A percentile compares a stretch with the other conserved stretches of the same genome.
These are phyloP conservation scores for Liquidambar formosana DNA, from an alignment of 164 flowering plant species.

Conservation along the genomic window DNA sequence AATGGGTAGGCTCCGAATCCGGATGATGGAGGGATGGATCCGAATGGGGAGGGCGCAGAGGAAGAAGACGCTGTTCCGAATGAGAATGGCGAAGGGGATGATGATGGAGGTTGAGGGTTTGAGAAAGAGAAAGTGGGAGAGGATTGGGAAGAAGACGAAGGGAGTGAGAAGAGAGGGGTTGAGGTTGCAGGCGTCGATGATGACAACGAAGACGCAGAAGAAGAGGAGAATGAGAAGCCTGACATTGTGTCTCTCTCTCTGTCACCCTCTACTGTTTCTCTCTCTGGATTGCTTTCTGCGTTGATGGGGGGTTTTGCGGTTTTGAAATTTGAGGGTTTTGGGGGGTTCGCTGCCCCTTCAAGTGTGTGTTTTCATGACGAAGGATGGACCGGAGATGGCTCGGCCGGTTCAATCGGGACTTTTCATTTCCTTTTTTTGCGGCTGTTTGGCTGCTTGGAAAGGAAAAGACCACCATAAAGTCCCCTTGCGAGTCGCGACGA, in stretches of 20 bases:
- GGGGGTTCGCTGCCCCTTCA: not conserved
- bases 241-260: constrained; percentile 11
- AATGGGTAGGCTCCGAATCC: constrained; percentile 11
- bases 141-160: too few species aligned
- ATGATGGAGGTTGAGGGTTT: not conserved
- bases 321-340: not conserved
- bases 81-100: not conserved
- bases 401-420: too few species aligned
- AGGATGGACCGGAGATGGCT: too few species aligned
- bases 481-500: too few species aligned
- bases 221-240: constrained; percentile 11
- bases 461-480: too few species aligned
- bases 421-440: not conserved
- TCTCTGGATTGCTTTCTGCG: too few species aligned
- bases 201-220: too few species aligned
- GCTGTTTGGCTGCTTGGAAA: too few species aligned
- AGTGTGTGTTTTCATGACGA: too few species aligned
- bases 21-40: constrained; percentile 3
- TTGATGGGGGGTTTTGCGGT: too few species aligned
- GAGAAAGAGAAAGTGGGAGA: not conserved
- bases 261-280: not conserved
- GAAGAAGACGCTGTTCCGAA: constrained; percentile 11
- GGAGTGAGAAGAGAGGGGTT: too few species aligned
- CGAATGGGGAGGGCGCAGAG: constrained; percentile 7
- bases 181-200: not conserved